Base-by-base conservation (phyloP, 352 stramenopile species). In the Halophytophthora polymorphica region DNA sequence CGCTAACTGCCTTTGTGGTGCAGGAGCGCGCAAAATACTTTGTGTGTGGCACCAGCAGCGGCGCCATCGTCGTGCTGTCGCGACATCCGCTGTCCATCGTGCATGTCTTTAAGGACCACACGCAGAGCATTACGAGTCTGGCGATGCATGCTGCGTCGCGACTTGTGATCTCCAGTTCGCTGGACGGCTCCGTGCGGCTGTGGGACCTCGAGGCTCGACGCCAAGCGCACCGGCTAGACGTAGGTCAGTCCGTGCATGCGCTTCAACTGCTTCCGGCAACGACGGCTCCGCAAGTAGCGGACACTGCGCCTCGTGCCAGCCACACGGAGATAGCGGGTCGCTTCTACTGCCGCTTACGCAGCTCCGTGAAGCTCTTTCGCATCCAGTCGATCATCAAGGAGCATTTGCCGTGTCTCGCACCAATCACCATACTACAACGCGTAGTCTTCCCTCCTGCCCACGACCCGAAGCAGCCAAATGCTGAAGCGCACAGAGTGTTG, bases 331-430 rank as follows among this genome's bases (percentile, higher is more conserved):
- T 64, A 19, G 65, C 77, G 1, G 64, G 71, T 25, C 64, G 73
- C 5, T 90, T 90, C 45, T 83, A 71, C 55, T 86, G 70, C 42
- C 80, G 73, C 13, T 50, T 84, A 10, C 75, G 80, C 25, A 84
- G 73, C 28, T 57, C 61, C 1, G 62, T 90, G 19, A 65, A 73
- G 42, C 58, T 88, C 23, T 83, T 79, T 44, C 62, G 56, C 25
- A 85, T 90, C 58, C 73, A 82, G 18, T 88, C 79, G 13, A 79
- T 82, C 10, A 58, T 86, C 6, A 88, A 86, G 44, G 80, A 90
- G 44, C 77, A 88, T 41, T 56, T 83, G 31, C 50, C 80, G 13
- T 77, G 62, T 23, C 73, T 73, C 36, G 73, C 77, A 0, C 77
- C 77, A 2, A 69, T 88, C 22, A 82, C 64, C 23, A 62, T 86